Evolutionary conservation across 2,329 filamentous ascomycete genomes (phyloP), one percentile per base, ranked within the genome.

Genomic region (Diplodia mutila): DNA sequence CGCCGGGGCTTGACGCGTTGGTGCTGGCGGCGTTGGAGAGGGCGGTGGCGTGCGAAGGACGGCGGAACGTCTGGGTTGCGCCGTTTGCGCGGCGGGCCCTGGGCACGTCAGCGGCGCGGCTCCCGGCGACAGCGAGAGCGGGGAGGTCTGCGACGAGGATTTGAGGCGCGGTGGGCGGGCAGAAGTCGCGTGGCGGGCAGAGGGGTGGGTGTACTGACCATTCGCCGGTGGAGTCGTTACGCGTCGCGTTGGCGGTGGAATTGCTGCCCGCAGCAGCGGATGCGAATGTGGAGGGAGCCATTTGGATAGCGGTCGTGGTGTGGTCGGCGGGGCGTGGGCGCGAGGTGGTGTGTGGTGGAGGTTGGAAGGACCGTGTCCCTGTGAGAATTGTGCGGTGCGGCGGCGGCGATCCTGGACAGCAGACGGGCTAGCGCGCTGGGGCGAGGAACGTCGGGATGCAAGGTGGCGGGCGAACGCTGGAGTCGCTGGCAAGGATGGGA

Each of bases 31-130:
- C 53, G 76, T 76, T 67, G 78, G 84, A 83, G 70, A 81, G 77
- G 71, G 83, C 85, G 67, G 85, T 85, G 72, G 86, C 86, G 75
- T 86, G 82, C 73, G 87, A 90, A 52, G 87, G 82, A 74, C 88
- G 84, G 70, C 87, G 86, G 80, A 90, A 90, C 72, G 88, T 90
- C 78, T 89, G 87, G 70, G 87, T 89, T 71, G 86, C 85, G 80
- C 88, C 88, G 75, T 90, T 90, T 72, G 85, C 83, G 75, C 87
- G 86, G 77, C 87, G 85, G 76, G 87, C 82, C 87, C 87, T 89
- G 66, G 52, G 54, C 34, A 37, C 37, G 70, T 63, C 46, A 65
- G 34, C 48, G 46, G 46, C 18, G 18, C 25, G 8, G 39, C 7
- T 23, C 6, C 21, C 2, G 21, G 18, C 25, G 27, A 54, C 67